A percentile compares a stretch with the other conserved stretches of the same genome.
Conservation (phyloP, 2,329 filamentous ascomycete species). For the Hymenoscyphus linearis region DNA sequence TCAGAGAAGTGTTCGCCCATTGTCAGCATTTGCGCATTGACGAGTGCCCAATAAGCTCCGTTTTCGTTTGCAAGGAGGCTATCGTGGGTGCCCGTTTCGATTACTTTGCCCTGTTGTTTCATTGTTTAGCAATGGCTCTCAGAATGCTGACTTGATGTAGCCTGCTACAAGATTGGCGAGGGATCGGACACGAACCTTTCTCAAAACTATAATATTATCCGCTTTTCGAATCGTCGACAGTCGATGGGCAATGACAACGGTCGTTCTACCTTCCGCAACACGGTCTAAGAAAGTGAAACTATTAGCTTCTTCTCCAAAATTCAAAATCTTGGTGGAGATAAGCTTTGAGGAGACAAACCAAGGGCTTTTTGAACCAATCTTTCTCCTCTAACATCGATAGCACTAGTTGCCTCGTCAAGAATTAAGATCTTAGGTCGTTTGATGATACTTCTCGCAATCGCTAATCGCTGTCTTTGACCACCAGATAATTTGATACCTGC, state of each 20-base stretch:
- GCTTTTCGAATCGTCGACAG: conserved; percentile 71
- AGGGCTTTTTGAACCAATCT: conserved; percentile 47
- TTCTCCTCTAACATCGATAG: conserved; percentile 42
- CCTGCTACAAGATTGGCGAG: background rate
- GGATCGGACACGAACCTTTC: conserved; percentile 86
- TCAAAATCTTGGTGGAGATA: background rate
- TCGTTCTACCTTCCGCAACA: conserved; percentile 53
- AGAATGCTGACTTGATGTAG: background rate
- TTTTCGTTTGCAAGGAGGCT: conserved; percentile 53
- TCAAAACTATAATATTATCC: conserved; percentile 71
- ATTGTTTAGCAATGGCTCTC: conserved; percentile 31
- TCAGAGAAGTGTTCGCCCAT: conserved; percentile 27
- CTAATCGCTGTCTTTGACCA: conserved; percentile 73
- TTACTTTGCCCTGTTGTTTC: conserved; percentile 53
- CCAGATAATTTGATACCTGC: conserved; percentile 72
- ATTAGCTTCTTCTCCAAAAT: background rate
- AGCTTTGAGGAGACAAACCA: background rate
- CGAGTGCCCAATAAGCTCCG: conserved; percentile 63
- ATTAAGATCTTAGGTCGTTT: conserved; percentile 63
- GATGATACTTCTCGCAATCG: conserved; percentile 66
- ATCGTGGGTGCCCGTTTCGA: conserved; percentile 73
- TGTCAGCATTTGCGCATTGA: conserved; percentile 48
- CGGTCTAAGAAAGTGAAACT: conserved; percentile 35
- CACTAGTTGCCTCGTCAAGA: conserved; percentile 64
- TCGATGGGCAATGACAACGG: conserved; percentile 58